These are phyloP conservation scores for Coemansia reversa DNA, from an alignment of 192 early-diverging fungal species.

Conservation along the genomic window DNA sequence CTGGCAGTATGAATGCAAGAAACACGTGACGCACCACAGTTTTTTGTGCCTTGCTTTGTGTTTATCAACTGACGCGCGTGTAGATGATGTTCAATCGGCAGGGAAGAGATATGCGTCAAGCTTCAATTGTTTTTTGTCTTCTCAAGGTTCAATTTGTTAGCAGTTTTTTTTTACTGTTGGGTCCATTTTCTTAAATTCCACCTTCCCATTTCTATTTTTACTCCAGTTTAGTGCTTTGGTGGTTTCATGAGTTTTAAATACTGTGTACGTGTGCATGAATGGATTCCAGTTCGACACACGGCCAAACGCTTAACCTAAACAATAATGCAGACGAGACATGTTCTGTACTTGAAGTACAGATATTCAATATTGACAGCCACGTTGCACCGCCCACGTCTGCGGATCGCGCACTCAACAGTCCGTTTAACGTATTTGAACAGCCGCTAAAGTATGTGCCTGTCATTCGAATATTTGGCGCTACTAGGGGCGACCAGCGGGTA, in stretches of 20 bases:
- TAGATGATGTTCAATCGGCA: too few relatives aligned
- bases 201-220: neutral
- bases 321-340: neutral
- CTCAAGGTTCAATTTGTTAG: too few relatives aligned
- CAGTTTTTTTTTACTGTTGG: too few relatives aligned
- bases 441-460: constrained; percentile 53
- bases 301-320: neutral
- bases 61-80: too few relatives aligned
- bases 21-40: too few relatives aligned
- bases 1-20: too few relatives aligned
- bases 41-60: too few relatives aligned
- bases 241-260: neutral
- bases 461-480: constrained; percentile 79
- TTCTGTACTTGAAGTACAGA: constrained; percentile 50
- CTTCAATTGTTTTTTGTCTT: too few relatives aligned
- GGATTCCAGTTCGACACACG: neutral
- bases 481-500: constrained; percentile 65
- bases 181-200: too few relatives aligned
- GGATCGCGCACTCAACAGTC: constrained; percentile 22
- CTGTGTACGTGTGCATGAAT: neutral
- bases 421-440: constrained; percentile 35
- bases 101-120: too few relatives aligned
- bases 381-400: constrained; percentile 30
- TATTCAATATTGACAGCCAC: constrained; percentile 67
- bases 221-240: neutral